These are phyloP conservation scores for Saccharomycopsis amapae DNA, from an alignment of 805 yeast genomes.

Conservation along the genomic window DNA sequence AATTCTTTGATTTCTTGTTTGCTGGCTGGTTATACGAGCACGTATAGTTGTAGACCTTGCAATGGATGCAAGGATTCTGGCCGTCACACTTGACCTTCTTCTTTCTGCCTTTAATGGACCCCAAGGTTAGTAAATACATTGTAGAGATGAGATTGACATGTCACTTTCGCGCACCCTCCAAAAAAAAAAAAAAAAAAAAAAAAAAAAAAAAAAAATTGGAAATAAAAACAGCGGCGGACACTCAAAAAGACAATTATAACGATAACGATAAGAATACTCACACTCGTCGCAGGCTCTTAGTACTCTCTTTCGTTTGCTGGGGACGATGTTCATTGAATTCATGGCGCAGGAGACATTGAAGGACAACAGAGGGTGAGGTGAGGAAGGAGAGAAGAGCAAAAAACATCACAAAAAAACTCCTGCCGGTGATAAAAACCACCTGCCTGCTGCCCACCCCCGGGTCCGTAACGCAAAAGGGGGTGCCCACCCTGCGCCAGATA, in stretches of 20 bases:
- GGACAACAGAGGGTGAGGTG: no score
- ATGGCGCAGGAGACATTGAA: not conserved
- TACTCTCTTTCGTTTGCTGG: slow-evolving; percentile 47
- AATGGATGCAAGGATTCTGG: slow-evolving; percentile 68
- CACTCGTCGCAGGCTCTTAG: slow-evolving; percentile 73
- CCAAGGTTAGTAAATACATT: no score
- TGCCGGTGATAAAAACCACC: no score
- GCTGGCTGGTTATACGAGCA: slow-evolving; percentile 83
- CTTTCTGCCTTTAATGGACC: slow-evolving; percentile 44
- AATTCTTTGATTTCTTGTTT: slow-evolving; percentile 37
- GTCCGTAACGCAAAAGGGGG: no score
- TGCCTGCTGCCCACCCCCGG: no score
- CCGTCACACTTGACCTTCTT: slow-evolving; percentile 81
- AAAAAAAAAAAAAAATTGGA: slow-evolving; percentile 2
- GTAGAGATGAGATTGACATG: not conserved
- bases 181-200: not conserved
- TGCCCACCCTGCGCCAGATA: no score
- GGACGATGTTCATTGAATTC: slow-evolving; percentile 1
- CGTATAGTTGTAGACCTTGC: slow-evolving; percentile 79
- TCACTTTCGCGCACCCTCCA: not conserved
- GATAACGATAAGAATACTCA: slow-evolving; percentile 17
- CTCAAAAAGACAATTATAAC: no score
- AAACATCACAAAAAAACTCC: no score
- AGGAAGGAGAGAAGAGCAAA: no score
- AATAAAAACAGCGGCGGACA: not conserved